Percentiles rank a stretch among this genome's conserved stretches.
Evolutionary conservation across 129 eudicot genomes (phyloP).

Genomic region (Lactuca saligna): DNA sequence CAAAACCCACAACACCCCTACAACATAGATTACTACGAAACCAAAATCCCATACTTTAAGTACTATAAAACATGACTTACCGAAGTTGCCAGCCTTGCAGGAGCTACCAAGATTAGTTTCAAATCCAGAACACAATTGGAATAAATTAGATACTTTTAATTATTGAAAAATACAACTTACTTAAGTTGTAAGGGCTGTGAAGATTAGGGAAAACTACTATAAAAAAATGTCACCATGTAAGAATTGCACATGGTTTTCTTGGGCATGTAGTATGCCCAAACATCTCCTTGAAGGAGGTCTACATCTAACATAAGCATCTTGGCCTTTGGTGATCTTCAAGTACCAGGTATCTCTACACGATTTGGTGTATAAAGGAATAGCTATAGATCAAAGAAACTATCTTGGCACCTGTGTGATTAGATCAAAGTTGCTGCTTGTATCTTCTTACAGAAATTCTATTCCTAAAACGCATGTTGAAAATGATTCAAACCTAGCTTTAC

Average conservation of each 20-base stretch:
- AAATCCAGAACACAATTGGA: background rate
- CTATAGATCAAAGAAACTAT: conserved; percentile 4
- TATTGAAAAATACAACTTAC: background rate
- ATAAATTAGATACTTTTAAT: background rate
- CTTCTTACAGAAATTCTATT: background rate
- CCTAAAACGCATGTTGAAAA: background rate
- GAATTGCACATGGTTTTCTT: too few species aligned
- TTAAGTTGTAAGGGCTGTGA: conserved; percentile 10
- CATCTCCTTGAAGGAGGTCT: too few species aligned
- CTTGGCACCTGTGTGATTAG: conserved; percentile 2
- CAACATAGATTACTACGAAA: background rate
- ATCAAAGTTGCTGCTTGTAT: background rate
- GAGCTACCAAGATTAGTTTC: background rate
- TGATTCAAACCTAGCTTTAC: too few species aligned
- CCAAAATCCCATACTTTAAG: background rate
- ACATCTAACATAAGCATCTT: background rate
- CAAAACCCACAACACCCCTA: background rate
- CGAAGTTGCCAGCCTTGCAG: background rate
- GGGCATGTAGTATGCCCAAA: too few species aligned
- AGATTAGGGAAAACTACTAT: conserved; percentile 8
- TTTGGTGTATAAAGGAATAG: background rate
- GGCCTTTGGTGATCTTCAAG: conserved; percentile 8
- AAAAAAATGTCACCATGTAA: background rate
- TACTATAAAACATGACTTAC: background rate
- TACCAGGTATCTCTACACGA: conserved; percentile 4